Evolutionary conservation across 331 rosid genomes (phyloP).

Genomic region (Cydonia oblonga): DNA sequence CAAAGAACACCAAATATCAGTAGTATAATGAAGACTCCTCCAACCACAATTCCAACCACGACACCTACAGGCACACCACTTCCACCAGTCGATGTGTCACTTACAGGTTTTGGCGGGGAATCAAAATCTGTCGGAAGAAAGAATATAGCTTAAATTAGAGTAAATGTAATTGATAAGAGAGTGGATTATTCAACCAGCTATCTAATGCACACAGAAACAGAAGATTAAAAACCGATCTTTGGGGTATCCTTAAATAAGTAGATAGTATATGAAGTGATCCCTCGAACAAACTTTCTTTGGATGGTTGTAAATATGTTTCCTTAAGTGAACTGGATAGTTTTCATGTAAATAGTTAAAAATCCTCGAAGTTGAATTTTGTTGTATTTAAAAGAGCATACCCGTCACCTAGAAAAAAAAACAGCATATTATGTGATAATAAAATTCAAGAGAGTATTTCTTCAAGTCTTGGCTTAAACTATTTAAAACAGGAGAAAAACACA

Average conservation of each 20-base stretch:
- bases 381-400: neutral
- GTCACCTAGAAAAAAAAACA: conserved; percentile 2
- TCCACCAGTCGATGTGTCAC: neutral
- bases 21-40: conserved; percentile 25
- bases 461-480: neutral
- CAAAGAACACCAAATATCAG: conserved; percentile 24
- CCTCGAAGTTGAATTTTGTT: neutral
- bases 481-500: no score
- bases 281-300: neutral
- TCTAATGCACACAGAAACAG: neutral
- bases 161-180: neutral
- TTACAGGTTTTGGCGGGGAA: no score
- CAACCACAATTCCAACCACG: conserved; percentile 27
- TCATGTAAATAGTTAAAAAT: neutral
- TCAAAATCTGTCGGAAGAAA: no score
- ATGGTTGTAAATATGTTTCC: neutral
- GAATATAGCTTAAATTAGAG: no score
- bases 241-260: neutral
- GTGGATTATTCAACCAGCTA: neutral
- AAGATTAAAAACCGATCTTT: neutral
- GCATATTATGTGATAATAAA: conserved; percentile 14
- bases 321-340: neutral
- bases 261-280: neutral
- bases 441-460: neutral
- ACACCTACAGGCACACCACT: conserved; percentile 11